phyloP scores from a whole-genome alignment of 192 early-diverging fungal genomes.

The Coemansia sp. region DNA sequence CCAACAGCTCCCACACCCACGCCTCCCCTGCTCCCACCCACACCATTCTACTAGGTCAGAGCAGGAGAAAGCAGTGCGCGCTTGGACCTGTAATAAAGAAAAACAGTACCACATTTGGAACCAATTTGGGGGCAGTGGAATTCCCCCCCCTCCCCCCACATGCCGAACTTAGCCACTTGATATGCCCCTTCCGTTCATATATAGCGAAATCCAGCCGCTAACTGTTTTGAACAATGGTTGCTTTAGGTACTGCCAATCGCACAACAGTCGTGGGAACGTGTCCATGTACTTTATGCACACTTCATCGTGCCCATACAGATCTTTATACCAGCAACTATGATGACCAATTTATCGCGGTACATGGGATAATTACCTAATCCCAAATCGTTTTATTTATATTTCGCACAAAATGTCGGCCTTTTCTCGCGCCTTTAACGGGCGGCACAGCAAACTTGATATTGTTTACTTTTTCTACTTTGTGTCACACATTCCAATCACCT shows the following conservation, averaged over 20 bases:
- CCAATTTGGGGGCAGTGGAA: not conserved
- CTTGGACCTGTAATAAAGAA: not conserved
- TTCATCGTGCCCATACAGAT: not conserved
- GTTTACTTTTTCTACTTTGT: constrained; percentile 69
- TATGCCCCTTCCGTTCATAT: not conserved
- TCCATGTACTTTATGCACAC: not conserved
- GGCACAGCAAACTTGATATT: constrained; percentile 59
- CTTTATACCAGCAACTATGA: not conserved
- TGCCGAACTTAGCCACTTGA: not conserved
- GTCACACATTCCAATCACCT: constrained; percentile 71
- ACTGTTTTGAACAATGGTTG: not conserved
- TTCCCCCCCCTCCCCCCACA: not conserved
- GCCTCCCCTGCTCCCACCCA: not conserved
- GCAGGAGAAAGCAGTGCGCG: not conserved
- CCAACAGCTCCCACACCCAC: constrained; percentile 7
- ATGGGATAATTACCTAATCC: not conserved
- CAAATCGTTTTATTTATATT: not conserved
- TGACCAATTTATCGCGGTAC: not conserved
- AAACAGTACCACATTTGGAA: not conserved
- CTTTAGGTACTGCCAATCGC: not conserved
- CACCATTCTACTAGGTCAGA: not conserved
- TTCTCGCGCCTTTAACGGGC: constrained; percentile 19
- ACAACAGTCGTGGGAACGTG: constrained; percentile 7
- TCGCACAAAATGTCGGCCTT: not conserved
- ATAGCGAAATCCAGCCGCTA: not conserved